Base-by-base conservation (phyloP, 495 filamentous ascomycete genomes). In the Talaromyces thailandensis region DNA sequence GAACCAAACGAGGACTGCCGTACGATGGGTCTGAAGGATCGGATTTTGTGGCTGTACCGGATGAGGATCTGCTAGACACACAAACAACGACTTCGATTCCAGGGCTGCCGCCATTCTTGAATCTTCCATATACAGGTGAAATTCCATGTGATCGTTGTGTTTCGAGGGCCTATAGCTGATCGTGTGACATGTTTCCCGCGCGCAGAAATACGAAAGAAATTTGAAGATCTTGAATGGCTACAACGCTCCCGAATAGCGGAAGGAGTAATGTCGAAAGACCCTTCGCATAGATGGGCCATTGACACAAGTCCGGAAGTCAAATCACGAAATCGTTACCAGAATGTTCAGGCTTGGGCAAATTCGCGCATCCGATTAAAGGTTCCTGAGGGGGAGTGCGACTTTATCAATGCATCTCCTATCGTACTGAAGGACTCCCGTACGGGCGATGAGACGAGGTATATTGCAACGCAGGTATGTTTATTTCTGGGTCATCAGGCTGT, bases 341-440 rank as follows among this genome's bases (percentile, higher is more conserved):
- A 97, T 69, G 88, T 97, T 50, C 86, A 91, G 62, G 90, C 92
- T 0, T 97, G 86, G 86, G 84, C 85, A 60, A 86, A 90, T 69
- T 92, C 93, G 66, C 91, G 94, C 1, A 79, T 99, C 58, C 88
- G 86, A 68, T 84, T 99, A 24, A 82, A 82, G 35, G 94, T 98
- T 2, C 88, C 90, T 11, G 83, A 87, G 29, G 91, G 88, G 14
- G 76, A 86, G 61, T 85, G 86, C 65, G 90, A 97, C 72, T 99
- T 98, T 74, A 95, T 98, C 78, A 99, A 99, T 71, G 94, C 94
- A 21, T 96, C 91, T 7, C 91, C 92, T 21, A 95, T 99, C 52
- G 68, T 79, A 6, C 76, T 97, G 28, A 76, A 73, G 37, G 83
- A 84, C 61, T 81, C 84, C 7, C 73, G 77, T 9, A 80, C 83